Percentiles rank a stretch among this genome's conserved stretches.
Conservation (phyloP, 1,284 basidiomycete species). For the Cerioporus squamosus region DNA sequence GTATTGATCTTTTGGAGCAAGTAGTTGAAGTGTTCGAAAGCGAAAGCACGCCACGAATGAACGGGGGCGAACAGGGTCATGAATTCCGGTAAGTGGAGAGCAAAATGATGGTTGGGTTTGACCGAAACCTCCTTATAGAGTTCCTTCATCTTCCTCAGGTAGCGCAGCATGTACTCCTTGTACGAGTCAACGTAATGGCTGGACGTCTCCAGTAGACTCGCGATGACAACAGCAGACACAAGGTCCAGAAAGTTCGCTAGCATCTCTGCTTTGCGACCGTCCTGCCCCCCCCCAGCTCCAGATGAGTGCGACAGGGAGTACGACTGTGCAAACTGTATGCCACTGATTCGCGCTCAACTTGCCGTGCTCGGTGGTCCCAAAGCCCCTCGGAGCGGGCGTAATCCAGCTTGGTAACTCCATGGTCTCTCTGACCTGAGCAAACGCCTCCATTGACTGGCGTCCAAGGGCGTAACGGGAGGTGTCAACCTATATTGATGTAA, state of each 20-base stretch:
- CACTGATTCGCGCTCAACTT: slow-evolving; percentile 34
- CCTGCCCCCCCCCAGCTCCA: not conserved
- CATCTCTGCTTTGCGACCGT: not conserved
- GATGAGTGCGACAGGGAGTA: slow-evolving; percentile 12
- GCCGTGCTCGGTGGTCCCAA: slow-evolving; percentile 23
- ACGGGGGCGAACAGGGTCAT: slow-evolving; percentile 39
- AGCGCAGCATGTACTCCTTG: slow-evolving; percentile 35
- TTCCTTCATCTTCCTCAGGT: slow-evolving; percentile 31
- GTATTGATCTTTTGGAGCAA: slow-evolving; percentile 13
- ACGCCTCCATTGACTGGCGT: not conserved
- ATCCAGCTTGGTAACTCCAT: slow-evolving; percentile 29
- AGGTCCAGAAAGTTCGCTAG: not conserved
- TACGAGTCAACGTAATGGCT: not conserved
- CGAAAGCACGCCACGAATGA: slow-evolving; percentile 33
- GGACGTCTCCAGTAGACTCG: not conserved
- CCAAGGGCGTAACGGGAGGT: not conserved
- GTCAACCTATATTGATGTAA: not conserved
- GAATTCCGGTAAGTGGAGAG: slow-evolving; percentile 36
- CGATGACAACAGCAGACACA: not conserved
- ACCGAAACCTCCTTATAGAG: slow-evolving; percentile 34
- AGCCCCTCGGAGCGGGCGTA: slow-evolving; percentile 14
- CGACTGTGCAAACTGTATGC: slow-evolving; percentile 23
- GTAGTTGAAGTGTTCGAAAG: slow-evolving; percentile 18
- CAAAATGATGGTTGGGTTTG: slow-evolving; percentile 43
- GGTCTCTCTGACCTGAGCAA: slow-evolving; percentile 17